Evolutionary conservation across 108 stramenopile genomes (phyloP).

Genomic region (Licmophora abbreviata): DNA sequence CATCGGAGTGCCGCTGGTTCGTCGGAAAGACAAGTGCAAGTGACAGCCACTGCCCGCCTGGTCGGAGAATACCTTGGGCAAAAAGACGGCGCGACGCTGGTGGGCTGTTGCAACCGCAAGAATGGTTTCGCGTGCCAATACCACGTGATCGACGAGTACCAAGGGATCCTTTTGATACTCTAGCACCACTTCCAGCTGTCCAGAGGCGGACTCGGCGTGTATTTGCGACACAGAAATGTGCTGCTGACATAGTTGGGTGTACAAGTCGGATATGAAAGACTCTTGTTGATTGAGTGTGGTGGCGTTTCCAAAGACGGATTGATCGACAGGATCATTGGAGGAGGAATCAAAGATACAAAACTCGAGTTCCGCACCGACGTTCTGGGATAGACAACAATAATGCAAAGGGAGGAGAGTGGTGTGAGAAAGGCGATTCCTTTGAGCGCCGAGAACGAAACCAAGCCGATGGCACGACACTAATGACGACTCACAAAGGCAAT

Average conservation of each 20-base stretch:
- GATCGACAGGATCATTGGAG: slow-evolving; percentile 34
- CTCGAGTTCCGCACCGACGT: slow-evolving; percentile 72
- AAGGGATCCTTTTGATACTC: slow-evolving; percentile 42
- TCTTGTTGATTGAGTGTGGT: slow-evolving; percentile 68
- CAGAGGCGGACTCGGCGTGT: slow-evolving; percentile 67
- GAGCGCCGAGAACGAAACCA: background rate
- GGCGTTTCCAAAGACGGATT: slow-evolving; percentile 50
- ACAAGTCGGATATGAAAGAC: slow-evolving; percentile 48
- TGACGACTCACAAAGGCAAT: slow-evolving; percentile 36
- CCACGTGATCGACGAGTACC: slow-evolving; percentile 51
- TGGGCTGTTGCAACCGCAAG: slow-evolving; percentile 38
- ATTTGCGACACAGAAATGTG: slow-evolving; percentile 58
- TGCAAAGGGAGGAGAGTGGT: background rate
- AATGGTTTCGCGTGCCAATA: slow-evolving; percentile 67
- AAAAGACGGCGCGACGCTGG: slow-evolving; percentile 49
- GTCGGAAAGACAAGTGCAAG: slow-evolving; percentile 56
- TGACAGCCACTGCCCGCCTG: slow-evolving; percentile 76
- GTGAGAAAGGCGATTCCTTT: background rate
- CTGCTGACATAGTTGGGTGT: slow-evolving; percentile 56
- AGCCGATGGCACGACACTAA: background rate
- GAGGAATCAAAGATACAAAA: slow-evolving; percentile 31
- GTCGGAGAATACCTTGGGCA: slow-evolving; percentile 52
- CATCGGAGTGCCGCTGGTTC: slow-evolving; percentile 12
- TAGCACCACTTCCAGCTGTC: slow-evolving; percentile 76
- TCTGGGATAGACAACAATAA: background rate